These are phyloP conservation scores for Trapa bicornis DNA, from an alignment of 345 rosid genomes.

Conservation along the genomic window DNA sequence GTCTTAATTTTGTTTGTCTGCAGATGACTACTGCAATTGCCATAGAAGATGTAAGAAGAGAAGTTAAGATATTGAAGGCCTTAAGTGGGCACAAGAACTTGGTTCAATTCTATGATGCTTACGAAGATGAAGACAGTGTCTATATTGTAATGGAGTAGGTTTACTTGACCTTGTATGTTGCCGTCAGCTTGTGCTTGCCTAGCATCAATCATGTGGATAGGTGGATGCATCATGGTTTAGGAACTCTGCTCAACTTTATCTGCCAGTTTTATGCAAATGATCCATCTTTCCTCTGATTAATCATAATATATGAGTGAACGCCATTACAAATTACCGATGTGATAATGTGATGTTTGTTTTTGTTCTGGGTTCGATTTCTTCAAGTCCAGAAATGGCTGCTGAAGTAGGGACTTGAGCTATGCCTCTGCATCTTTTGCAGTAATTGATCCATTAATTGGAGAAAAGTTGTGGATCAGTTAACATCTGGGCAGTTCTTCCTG, in stretches of 20 bases:
- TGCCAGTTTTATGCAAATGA: background rate
- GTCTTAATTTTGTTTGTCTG: background rate
- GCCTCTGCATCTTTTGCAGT: background rate
- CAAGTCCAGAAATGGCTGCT: slow-evolving; percentile 1
- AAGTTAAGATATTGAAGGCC: slow-evolving; percentile 75
- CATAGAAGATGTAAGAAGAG: slow-evolving; percentile 95
- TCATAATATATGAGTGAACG: background rate
- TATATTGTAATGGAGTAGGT: slow-evolving; percentile 52
- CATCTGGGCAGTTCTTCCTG: background rate
- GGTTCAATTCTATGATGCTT: slow-evolving; percentile 78
- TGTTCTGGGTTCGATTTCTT: background rate
- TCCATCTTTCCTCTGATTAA: background rate
- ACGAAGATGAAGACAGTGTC: slow-evolving; percentile 77
- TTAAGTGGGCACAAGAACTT: slow-evolving; percentile 74
- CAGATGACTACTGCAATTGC: slow-evolving; percentile 98
- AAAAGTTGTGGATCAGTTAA: background rate
- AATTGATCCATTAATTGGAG: background rate
- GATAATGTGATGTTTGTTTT: background rate
- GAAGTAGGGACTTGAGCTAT: background rate
- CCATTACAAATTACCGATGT: background rate
- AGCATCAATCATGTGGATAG: background rate
- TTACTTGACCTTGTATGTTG: background rate
- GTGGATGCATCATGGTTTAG: background rate
- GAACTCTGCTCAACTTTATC: background rate
- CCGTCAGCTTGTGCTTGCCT: background rate